Conservation (phyloP, 371 early-diverging fungal species). For the Apophysomyces elegans region DNA sequence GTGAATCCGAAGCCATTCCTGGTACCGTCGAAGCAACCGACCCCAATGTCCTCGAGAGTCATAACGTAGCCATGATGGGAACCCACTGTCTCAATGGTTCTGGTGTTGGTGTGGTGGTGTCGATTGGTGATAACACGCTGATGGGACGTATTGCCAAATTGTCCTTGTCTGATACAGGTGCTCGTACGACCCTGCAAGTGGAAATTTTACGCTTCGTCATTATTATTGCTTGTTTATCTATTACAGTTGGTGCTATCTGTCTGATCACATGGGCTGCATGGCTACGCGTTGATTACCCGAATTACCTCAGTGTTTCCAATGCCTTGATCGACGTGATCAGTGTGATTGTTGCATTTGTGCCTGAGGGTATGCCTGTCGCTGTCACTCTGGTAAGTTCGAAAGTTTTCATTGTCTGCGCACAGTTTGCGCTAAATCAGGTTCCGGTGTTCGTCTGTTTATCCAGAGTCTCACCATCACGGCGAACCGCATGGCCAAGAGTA, state of each 20-base stretch:
- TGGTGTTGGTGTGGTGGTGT: conserved; percentile 65
- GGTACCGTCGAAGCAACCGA: conserved; percentile 60
- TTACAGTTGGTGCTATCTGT: conserved; percentile 47
- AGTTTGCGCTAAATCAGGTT: too few relatives aligned
- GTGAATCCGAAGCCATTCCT: conserved; percentile 67
- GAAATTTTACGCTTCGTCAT: conserved; percentile 74
- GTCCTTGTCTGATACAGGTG: conserved; percentile 40
- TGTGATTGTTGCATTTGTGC: conserved; percentile 69
- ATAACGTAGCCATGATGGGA: conserved; percentile 72
- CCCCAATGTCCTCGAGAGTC: conserved; percentile 62
- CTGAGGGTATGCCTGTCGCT: conserved; percentile 66
- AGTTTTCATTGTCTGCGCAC: too few relatives aligned
- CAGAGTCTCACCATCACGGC: conserved; percentile 57
- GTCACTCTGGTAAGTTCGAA: conserved; percentile 41
- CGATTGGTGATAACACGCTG: conserved; percentile 63
- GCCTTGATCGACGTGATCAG: conserved; percentile 77
- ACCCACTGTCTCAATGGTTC: conserved; percentile 67
- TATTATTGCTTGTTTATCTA: conserved; percentile 65
- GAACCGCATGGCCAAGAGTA: conserved; percentile 55
- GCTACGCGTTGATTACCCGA: conserved; percentile 46
- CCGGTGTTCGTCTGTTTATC: background rate
- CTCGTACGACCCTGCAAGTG: conserved; percentile 63
- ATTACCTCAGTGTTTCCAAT: conserved; percentile 55
- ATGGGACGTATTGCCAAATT: conserved; percentile 75
- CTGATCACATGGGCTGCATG: conserved; percentile 43